These are phyloP conservation scores for Straminergon stramineum DNA, from an alignment of 225 moss, liverwort and hornwort species.

Conservation along the genomic window DNA sequence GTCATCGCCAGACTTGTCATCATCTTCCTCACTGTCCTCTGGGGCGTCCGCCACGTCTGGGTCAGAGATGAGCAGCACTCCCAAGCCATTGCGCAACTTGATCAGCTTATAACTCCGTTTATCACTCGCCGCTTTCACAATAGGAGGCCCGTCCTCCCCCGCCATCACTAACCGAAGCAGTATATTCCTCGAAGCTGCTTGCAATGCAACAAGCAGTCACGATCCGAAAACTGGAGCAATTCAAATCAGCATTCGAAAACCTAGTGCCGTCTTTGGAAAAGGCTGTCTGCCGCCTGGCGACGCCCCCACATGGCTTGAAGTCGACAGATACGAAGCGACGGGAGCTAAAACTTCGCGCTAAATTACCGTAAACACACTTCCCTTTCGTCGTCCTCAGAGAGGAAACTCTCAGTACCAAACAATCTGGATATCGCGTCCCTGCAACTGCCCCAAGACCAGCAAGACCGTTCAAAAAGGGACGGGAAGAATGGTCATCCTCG, in stretches of 20 bases:
- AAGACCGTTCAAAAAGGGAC: neutral
- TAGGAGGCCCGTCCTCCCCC: constrained; percentile 13
- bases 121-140: constrained; percentile 17
- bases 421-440: neutral
- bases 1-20: neutral
- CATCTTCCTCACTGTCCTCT: constrained; percentile 3
- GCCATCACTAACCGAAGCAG: constrained; percentile 4
- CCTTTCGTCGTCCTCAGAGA: constrained; percentile 5
- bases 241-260: neutral
- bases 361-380: constrained; percentile 8
- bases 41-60: constrained; percentile 6
- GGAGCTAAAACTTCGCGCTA: constrained; percentile 3
- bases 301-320: neutral
- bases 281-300: neutral
- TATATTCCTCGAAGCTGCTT: neutral
- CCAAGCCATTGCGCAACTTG: constrained; percentile 34
- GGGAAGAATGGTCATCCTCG: neutral
- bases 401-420: neutral
- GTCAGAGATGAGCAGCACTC: constrained; percentile 31
- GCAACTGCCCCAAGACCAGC: neutral
- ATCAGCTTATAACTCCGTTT: constrained; percentile 24
- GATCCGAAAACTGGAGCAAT: neutral
- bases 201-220: neutral
- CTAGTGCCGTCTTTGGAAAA: neutral
- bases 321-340: constrained; percentile 42